Evolutionary conservation across 1,139 yeast species (phyloP), one percentile per base, ranked within the genome.

Genomic region (Wickerhamomyces sp.): DNA sequence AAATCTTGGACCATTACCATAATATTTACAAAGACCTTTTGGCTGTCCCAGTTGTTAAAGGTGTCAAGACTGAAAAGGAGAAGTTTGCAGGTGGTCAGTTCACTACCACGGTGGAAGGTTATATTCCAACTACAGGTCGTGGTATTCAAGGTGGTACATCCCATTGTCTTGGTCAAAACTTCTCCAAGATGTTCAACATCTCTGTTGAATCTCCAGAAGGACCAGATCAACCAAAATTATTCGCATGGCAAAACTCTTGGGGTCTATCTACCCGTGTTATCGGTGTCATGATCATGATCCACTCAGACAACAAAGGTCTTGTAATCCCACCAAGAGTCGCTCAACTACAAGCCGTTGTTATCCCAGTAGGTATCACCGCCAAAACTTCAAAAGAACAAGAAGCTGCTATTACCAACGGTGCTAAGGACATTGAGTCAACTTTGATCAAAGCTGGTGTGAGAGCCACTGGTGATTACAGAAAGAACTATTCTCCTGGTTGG

Each of bases 121-220:
- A 84, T 62, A 87, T 93, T 55, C 95, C 96, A 51, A 86, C 96
- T 43, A 91, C 97, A 41, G 99, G 99, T 56, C 86, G 99, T 72
- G 98, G 97, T 72, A 91, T 93, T 53, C 99, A 93, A 69, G 98
- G 97, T 65, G 99, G 88, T 46, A 93, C 99, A 28, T 88, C 97
- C 29, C 99, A 93, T 67, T 93, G 89, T 60, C 72, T 93, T 59
- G 99, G 99, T 47, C 95, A 88, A 62, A 93, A 93, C 75, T 93
- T 93, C 70, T 89, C 97, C 50, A 89, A 88, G 68, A 93, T 93
- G 98, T 93, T 93, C 68, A 84, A 87, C 67, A 86, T 93, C 49
- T 69, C 83, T 27, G 98, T 93, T 31, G 98, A 93, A 67, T 84
- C 86, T 62, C 98, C 99, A 48, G 85, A 83, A 42, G 93, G 89